Percentiles rank a stretch among this genome's conserved stretches.
These are phyloP conservation scores for Dactylellina haptotyla DNA, from an alignment of 2,329 filamentous ascomycete species.

Conservation along the genomic window DNA sequence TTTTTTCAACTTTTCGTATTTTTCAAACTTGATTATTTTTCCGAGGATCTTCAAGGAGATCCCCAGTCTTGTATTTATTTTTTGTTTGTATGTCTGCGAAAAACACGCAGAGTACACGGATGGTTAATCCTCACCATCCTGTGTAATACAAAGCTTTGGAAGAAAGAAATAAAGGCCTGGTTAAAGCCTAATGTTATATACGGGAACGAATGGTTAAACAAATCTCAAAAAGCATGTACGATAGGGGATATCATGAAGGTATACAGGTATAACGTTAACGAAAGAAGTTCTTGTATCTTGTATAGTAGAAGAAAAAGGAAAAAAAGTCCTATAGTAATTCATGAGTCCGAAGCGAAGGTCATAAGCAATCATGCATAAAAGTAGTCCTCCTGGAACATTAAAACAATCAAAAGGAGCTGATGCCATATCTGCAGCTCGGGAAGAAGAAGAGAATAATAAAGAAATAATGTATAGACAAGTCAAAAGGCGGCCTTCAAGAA, in stretches of 20 bases:
- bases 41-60: too few species aligned
- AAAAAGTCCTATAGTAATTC: background rate
- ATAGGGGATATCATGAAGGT: background rate
- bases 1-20: too few species aligned
- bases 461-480: background rate
- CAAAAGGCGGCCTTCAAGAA: background rate
- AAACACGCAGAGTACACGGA: too few species aligned
- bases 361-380: conserved; percentile 1
- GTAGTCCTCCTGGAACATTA: background rate
- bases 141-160: too few species aligned
- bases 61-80: background rate
- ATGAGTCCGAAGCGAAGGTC: background rate
- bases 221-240: background rate
- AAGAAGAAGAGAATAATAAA: background rate
- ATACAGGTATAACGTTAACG: conserved; percentile 8
- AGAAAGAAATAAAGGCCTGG: too few species aligned
- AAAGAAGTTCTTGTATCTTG: too few species aligned
- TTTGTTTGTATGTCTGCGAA: too few species aligned
- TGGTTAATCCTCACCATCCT: too few species aligned
- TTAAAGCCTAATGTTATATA: background rate
- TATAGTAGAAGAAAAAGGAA: background rate
- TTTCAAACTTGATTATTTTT: too few species aligned
- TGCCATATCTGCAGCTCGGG: background rate
- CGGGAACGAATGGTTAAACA: background rate
- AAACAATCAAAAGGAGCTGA: background rate